phyloP scores from a whole-genome alignment of 768 basidiomycete species.

The Amanita muscaria region DNA sequence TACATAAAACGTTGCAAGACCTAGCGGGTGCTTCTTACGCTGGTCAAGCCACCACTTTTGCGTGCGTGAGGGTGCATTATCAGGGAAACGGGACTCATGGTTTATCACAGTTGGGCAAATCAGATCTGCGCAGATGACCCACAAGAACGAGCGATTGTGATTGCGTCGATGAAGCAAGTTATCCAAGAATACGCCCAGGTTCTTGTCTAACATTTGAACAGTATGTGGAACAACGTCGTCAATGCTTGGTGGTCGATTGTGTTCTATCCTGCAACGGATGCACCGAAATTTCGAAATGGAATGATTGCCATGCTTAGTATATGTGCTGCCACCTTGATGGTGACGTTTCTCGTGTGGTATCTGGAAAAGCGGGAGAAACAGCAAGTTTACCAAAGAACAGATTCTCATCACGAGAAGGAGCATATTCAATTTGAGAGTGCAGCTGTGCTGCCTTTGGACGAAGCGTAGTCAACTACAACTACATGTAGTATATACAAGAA shows the following conservation, averaged over 20 bases:
- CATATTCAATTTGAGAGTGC: too few relatives aligned
- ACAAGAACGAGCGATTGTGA: conserved; percentile 58
- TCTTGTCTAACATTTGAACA: conserved; percentile 14
- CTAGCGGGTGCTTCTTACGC: conserved; percentile 60
- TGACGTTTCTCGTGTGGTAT: conserved; percentile 50
- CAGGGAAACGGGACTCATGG: not conserved
- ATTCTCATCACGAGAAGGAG: too few relatives aligned
- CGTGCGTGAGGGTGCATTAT: conserved; percentile 30
- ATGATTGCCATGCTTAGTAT: conserved; percentile 62
- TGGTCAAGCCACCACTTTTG: conserved; percentile 71
- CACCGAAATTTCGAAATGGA: conserved; percentile 57
- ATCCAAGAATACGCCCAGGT: not conserved
- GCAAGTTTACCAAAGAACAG: not conserved
- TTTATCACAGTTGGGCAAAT: conserved; percentile 60
- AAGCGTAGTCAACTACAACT: too few relatives aligned
- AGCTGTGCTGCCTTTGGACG: too few relatives aligned
- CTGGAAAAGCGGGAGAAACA: conserved; percentile 34
- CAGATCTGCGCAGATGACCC: conserved; percentile 65
- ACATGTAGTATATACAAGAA: too few relatives aligned
- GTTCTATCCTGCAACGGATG: conserved; percentile 67
- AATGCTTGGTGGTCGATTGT: conserved; percentile 67
- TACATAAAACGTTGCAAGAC: conserved; percentile 24
- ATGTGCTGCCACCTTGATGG: conserved; percentile 43
- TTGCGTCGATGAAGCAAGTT: conserved; percentile 67
- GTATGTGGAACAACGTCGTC: conserved; percentile 63